Percentiles rank a stretch among this genome's conserved stretches.
phyloP scores from a whole-genome alignment of 371 early-diverging fungal species.

The Haplosporangium sp. region DNA sequence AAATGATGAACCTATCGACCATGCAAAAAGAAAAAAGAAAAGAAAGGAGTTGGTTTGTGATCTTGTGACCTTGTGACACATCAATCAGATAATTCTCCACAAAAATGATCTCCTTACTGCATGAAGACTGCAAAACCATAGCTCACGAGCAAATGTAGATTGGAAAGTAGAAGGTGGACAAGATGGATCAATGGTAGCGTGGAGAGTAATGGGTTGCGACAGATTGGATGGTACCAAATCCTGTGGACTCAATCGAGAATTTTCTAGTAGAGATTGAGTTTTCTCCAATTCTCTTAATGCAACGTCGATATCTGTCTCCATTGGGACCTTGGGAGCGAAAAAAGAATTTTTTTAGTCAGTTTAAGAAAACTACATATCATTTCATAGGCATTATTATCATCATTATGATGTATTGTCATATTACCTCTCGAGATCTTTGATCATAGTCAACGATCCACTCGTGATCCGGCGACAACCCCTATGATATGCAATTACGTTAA shows the following conservation, averaged over 20 bases:
- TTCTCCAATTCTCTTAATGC: slow-evolving; percentile 51
- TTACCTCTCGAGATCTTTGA: slow-evolving; percentile 59
- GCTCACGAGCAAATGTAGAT: slow-evolving; percentile 69
- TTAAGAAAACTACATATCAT: background rate
- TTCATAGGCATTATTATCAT: background rate
- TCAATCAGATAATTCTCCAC: too few species aligned
- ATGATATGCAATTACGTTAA: background rate
- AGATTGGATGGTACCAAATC: slow-evolving; percentile 1
- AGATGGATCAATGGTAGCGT: slow-evolving; percentile 59
- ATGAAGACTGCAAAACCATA: slow-evolving; percentile 75
- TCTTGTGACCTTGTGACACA: too few species aligned
- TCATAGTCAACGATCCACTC: slow-evolving; percentile 62
- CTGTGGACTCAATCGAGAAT: background rate
- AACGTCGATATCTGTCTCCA: slow-evolving; percentile 58
- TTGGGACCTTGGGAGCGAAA: slow-evolving; percentile 30
- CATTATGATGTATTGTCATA: background rate
- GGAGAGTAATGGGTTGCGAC: slow-evolving; percentile 36
- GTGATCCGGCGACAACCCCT: slow-evolving; percentile 36
- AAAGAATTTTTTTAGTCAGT: background rate
- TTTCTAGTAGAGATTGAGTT: slow-evolving; percentile 28
- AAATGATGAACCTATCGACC: slow-evolving; percentile 62
- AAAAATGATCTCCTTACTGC: slow-evolving; percentile 45
- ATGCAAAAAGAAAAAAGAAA: too few species aligned
- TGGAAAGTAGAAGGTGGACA: slow-evolving; percentile 43
- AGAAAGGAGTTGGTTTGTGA: too few species aligned